A percentile compares a stretch with the other conserved stretches of the same genome.
phyloP scores from a whole-genome alignment of 164 flowering plant genomes.

The Annona squamosa region DNA sequence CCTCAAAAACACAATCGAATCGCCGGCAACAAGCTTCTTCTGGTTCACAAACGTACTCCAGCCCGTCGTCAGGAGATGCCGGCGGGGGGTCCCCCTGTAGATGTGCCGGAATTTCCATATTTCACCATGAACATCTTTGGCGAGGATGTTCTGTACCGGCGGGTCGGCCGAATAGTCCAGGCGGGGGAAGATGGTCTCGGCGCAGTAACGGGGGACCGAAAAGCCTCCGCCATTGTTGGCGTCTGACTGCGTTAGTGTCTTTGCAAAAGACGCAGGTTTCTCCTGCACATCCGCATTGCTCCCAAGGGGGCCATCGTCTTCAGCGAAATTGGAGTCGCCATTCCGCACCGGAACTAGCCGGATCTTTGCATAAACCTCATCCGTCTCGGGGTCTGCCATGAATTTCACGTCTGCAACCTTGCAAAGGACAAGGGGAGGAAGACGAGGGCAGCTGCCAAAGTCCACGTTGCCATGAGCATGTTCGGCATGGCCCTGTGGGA shows the following conservation, averaged over 20 bases:
- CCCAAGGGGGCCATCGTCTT: conserved; percentile 26
- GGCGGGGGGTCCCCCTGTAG: conserved; percentile 87
- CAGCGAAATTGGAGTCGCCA: conserved; percentile 23
- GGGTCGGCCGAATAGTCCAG: conserved; percentile 85
- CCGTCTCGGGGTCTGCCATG: conserved; percentile 79
- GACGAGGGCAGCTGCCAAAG: conserved; percentile 29
- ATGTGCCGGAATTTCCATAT: conserved; percentile 92
- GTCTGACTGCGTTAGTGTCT: conserved; percentile 93
- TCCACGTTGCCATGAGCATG: conserved; percentile 51
- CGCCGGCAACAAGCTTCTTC: conserved; percentile 96
- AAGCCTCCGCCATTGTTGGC: conserved; percentile 99
- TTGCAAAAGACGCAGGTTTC: conserved; percentile 78
- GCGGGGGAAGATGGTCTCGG: conserved; percentile 89
- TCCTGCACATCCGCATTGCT: conserved; percentile 27
- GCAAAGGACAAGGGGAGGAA: conserved; percentile 54
- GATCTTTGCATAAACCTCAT: conserved; percentile 75
- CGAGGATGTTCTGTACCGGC: conserved; percentile 82
- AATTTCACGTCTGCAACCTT: conserved; percentile 51
- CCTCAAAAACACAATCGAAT: conserved; percentile 79
- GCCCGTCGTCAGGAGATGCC: conserved; percentile 93
- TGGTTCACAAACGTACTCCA: conserved; percentile 96
- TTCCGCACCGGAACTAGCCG: conserved; percentile 42
- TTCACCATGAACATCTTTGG: conserved; percentile 92
- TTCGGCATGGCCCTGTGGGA: conserved; percentile 93
- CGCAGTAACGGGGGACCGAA: conserved; percentile 95